Evolutionary conservation across 768 basidiomycete genomes (phyloP), one percentile per base, ranked within the genome.

Genomic region (Amylocystis lapponica): DNA sequence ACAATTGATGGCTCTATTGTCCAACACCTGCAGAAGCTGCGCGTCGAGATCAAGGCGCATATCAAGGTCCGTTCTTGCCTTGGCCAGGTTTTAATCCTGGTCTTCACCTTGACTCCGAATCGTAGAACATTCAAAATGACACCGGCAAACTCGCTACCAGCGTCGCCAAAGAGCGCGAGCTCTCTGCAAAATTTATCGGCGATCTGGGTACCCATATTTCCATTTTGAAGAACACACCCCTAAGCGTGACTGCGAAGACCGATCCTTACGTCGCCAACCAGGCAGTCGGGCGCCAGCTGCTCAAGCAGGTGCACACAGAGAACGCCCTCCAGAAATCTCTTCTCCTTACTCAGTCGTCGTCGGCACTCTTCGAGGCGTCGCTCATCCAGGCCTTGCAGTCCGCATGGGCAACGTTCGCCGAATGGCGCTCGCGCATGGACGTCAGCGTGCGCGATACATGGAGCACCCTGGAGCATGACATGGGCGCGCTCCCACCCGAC

Each of bases 1-100:
- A 98, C 96, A 5, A 86, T 99, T 58, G 94, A 99, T 53, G 86
- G 85, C 25, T 95, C 92, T 4, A 97, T 98, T 57, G 95, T 99
- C 2, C 93, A 97, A 62, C 96, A 98, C 61, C 76, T 99, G 8
- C 86, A 96, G 65, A 98, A 98, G 65, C 76, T 98, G n/a, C 70
- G 85, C 23, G 71, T 80, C 2, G 96, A 99, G 65, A 92, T 99
- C 63, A 98, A 97, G 67, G 95, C 94, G 2, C 96, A 99, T 64
- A 86, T 99, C 62, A 93, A 89, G 78, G 90, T 87, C 32, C 2
- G 65, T 55, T 10, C 21, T 34, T 40, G 22, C 11, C 17, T 27
- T 19, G 33, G 9, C 19, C 30, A 12, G 34, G 33, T 13, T 10
- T 29, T 11, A 35, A 8, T 7, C 14, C 25, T 41, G 14, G 23